Evolutionary conservation across 192 early-diverging fungal genomes (phyloP).

Genomic region (Coemansia sp.): DNA sequence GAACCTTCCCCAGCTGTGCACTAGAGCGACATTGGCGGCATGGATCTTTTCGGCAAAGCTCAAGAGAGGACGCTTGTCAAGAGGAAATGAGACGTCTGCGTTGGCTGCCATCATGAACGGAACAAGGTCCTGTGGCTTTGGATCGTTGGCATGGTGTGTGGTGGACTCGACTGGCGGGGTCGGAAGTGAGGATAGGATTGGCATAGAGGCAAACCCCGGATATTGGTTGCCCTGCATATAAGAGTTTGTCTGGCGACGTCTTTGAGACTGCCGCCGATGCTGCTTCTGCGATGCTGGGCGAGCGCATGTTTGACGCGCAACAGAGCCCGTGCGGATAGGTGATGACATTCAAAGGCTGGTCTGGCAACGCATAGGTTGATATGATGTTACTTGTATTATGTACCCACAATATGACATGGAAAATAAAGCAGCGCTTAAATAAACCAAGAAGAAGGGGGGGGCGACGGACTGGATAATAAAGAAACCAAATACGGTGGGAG

Average conservation of each 20-base stretch:
- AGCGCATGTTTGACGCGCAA: background rate
- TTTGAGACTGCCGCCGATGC: background rate
- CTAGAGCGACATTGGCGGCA: conserved; percentile 41
- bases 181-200: conserved; percentile 16
- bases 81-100: conserved; percentile 19
- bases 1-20: conserved; percentile 47
- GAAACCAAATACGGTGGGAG: too few relatives aligned
- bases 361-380: background rate
- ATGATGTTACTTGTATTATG: background rate
- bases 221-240: background rate
- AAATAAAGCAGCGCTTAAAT: too few relatives aligned
- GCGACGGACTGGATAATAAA: too few relatives aligned
- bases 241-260: conserved; percentile 1
- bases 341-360: background rate
- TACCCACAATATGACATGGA: background rate
- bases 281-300: background rate
- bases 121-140: conserved; percentile 6
- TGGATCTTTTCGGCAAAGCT: conserved; percentile 40
- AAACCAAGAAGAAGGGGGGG: too few relatives aligned
- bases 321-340: background rate
- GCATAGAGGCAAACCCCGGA: background rate
- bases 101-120: conserved; percentile 9
- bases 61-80: conserved; percentile 24
- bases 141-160: background rate
- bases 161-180: conserved; percentile 32